A percentile compares a stretch with the other conserved stretches of the same genome.
Evolutionary conservation across 495 filamentous ascomycete genomes (phyloP).

Genomic region (Recurvomyces mirabilis): DNA sequence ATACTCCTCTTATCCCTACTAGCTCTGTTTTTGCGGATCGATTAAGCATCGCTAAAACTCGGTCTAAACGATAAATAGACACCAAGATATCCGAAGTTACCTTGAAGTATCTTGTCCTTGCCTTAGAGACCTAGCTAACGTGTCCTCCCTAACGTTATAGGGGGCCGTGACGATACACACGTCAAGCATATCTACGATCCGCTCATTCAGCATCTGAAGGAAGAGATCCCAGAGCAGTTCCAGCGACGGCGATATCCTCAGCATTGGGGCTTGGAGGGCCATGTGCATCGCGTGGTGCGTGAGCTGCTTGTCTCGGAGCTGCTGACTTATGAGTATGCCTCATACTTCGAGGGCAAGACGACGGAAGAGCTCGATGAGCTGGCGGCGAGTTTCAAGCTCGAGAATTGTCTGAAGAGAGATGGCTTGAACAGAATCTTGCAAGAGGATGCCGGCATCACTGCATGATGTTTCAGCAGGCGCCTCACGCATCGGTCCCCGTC

Average conservation of each 20-base stretch:
- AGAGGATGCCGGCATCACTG: constrained; percentile 27
- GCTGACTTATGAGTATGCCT: constrained; percentile 47
- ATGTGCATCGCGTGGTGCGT: constrained; percentile 43
- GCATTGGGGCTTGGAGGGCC: constrained; percentile 44
- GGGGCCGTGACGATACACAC: constrained; percentile 7
- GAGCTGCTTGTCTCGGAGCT: constrained; percentile 43
- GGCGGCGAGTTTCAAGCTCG: constrained; percentile 47
- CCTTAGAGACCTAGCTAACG: no score
- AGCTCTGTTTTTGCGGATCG: no score
- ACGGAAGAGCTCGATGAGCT: constrained; percentile 45
- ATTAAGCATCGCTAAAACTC: no score
- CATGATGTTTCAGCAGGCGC: no score
- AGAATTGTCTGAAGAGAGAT: constrained; percentile 44
- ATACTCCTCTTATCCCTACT: no score
- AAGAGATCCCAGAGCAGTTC: constrained; percentile 8
- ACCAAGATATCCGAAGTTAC: no score
- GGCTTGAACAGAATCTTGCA: constrained; percentile 45
- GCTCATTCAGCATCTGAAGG: constrained; percentile 6
- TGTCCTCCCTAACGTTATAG: no score
- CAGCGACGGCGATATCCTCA: constrained; percentile 39
- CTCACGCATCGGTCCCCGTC: no score
- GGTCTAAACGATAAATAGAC: no score
- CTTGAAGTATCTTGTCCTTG: no score
- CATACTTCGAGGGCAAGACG: constrained; percentile 42
- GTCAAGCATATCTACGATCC: constrained; percentile 12